phyloP scores from a whole-genome alignment of 306 rosid genomes.

The Macrotyloma uniflorum region DNA sequence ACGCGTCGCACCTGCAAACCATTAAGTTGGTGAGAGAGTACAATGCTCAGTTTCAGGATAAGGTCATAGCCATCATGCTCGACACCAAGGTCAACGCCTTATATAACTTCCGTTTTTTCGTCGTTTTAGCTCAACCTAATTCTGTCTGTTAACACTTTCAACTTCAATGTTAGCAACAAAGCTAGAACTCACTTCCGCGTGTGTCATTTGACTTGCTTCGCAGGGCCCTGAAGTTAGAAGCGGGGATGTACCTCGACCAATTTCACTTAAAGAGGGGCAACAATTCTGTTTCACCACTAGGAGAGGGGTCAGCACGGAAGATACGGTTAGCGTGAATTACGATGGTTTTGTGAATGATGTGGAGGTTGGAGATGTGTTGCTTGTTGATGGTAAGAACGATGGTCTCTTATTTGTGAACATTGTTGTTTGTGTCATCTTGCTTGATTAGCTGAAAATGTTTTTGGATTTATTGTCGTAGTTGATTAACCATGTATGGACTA shows the following conservation, averaged over 20 bases:
- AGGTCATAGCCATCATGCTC: constrained; percentile 88
- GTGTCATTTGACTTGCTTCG: constrained; percentile 36
- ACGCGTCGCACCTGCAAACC: constrained; percentile 83
- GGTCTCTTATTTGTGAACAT: background rate
- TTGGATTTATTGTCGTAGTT: background rate
- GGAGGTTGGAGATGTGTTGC: constrained; percentile 80
- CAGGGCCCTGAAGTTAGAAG: constrained; percentile 99
- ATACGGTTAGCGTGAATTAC: constrained; percentile 90
- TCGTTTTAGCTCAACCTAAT: background rate
- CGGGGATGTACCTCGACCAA: constrained; percentile 82
- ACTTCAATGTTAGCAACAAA: background rate
- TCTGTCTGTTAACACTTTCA: background rate
- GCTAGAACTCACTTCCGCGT: background rate
- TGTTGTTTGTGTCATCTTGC: background rate
- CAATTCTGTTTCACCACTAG: constrained; percentile 82
- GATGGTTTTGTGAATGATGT: constrained; percentile 92
- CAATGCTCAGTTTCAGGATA: constrained; percentile 76
- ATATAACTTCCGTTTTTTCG: background rate
- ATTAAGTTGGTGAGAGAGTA: constrained; percentile 82
- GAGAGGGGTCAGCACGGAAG: constrained; percentile 77
- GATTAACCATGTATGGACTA: constrained; percentile 2
- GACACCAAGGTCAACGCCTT: constrained; percentile 77
- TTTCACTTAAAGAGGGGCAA: constrained; percentile 75
- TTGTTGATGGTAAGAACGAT: constrained; percentile 77
- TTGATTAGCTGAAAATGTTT: constrained; percentile 3